Evolutionary conservation across 345 rosid species (phyloP).

Genomic region (Gossypium mustelinum): DNA sequence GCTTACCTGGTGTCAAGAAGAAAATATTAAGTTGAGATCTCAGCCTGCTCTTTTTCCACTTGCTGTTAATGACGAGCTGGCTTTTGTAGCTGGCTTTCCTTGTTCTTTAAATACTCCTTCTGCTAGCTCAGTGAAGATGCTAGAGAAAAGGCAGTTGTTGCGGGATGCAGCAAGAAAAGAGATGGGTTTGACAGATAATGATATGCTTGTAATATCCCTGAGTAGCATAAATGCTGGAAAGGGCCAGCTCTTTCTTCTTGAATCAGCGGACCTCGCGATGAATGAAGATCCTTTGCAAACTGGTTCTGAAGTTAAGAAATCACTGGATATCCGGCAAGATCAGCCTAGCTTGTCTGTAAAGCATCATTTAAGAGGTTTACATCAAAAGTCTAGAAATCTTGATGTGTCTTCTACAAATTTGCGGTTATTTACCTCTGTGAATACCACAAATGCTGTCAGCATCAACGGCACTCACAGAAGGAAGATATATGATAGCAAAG

Average conservation of each 20-base stretch:
- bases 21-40: slow-evolving; percentile 74
- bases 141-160: slow-evolving; percentile 48
- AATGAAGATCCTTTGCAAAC: slow-evolving; percentile 34
- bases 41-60: slow-evolving; percentile 76
- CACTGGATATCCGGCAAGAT: slow-evolving; percentile 26
- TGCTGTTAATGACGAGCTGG: slow-evolving; percentile 87
- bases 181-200: slow-evolving; percentile 67
- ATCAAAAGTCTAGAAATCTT: slow-evolving; percentile 32
- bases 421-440: slow-evolving; percentile 9
- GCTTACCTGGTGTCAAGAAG: slow-evolving; percentile 89
- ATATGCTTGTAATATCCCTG: slow-evolving; percentile 86
- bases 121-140: slow-evolving; percentile 55
- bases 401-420: slow-evolving; percentile 20
- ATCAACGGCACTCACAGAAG: slow-evolving; percentile 22
- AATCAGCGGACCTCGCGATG: slow-evolving; percentile 47
- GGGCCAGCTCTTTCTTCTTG: slow-evolving; percentile 88
- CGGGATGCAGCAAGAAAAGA: slow-evolving; percentile 68
- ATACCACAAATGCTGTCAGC: slow-evolving; percentile 12
- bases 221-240: slow-evolving; percentile 92
- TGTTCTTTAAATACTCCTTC: slow-evolving; percentile 74
- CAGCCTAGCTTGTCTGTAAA: slow-evolving; percentile 35
- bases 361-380: slow-evolving; percentile 63
- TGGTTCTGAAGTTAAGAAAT: slow-evolving; percentile 35
- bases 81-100: slow-evolving; percentile 80
- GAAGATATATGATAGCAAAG: slow-evolving; percentile 31